Conservation (phyloP, 768 basidiomycete genomes). For the Lentinula detonsa region DNA sequence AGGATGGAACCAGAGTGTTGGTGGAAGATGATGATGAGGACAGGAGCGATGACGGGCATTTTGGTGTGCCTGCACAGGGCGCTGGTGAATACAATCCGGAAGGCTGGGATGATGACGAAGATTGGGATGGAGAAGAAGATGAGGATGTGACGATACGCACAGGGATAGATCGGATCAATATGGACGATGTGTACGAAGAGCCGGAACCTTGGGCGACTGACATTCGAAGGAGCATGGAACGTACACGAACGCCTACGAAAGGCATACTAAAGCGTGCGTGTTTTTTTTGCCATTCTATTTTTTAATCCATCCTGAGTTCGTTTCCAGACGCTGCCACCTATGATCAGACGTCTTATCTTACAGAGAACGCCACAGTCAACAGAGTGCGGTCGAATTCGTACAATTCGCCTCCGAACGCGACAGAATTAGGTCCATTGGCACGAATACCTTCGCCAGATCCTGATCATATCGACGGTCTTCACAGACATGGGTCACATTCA, state of each 20-base stretch:
- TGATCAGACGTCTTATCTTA: constrained; percentile 52
- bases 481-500: constrained; percentile 58
- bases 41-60: constrained; percentile 48
- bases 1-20: constrained; percentile 60
- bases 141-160: constrained; percentile 72
- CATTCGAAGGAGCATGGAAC: constrained; percentile 67
- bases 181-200: constrained; percentile 47
- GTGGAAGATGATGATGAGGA: constrained; percentile 71
- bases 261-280: constrained; percentile 88
- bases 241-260: constrained; percentile 56
- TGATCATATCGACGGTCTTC: constrained; percentile 83
- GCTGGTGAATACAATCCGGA: constrained; percentile 33
- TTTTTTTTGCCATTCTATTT: neutral
- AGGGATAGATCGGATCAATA: constrained; percentile 41
- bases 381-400: constrained; percentile 84
- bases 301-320: neutral
- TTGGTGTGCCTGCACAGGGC: constrained; percentile 26
- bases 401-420: constrained; percentile 44
- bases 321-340: constrained; percentile 60
- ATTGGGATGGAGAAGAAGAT: constrained; percentile 66
- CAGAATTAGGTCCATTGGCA: constrained; percentile 70
- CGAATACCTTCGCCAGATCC: constrained; percentile 81
- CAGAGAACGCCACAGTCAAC: constrained; percentile 38
- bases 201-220: constrained; percentile 77
- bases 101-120: constrained; percentile 77